Conservation (phyloP, 192 early-diverging fungal genomes). For the Coemansia sp. region DNA sequence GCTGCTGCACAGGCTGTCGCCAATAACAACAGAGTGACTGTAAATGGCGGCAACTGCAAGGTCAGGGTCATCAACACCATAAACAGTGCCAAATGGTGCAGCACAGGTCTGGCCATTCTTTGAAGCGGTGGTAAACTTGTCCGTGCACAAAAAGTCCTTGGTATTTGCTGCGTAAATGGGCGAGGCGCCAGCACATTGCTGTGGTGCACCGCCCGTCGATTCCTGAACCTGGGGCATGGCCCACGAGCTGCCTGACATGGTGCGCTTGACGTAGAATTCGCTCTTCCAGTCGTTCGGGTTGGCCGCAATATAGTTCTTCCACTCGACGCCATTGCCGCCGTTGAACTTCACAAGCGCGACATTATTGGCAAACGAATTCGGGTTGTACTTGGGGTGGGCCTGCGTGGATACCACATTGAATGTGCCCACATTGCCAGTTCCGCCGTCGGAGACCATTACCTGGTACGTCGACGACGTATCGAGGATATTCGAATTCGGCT, state of each 20-base stretch:
- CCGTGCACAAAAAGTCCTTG: constrained; percentile 30
- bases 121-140: constrained; percentile 8
- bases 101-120: constrained; percentile 9
- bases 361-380: constrained; percentile 37
- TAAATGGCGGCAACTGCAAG: constrained; percentile 38
- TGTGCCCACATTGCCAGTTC: constrained; percentile 16
- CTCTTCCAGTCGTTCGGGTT: constrained; percentile 33
- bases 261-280: constrained; percentile 20
- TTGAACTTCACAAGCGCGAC: constrained; percentile 28
- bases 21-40: constrained; percentile 43
- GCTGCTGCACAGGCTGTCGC: constrained; percentile 26
- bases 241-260: constrained; percentile 3
- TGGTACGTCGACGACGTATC: constrained; percentile 19
- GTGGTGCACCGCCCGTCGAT: background rate
- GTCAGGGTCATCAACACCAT: constrained; percentile 28
- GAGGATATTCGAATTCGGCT: constrained; percentile 8
- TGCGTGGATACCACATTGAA: constrained; percentile 12
- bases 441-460: constrained; percentile 24
- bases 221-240: constrained; percentile 8
- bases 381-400: constrained; percentile 33
- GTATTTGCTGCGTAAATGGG: constrained; percentile 25
- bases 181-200: constrained; percentile 18
- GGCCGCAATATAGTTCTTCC: constrained; percentile 47
- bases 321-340: background rate
- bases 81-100: constrained; percentile 27